Conservation (phyloP, 805 yeast genomes). For the Dipodascopsis uninucleata region DNA sequence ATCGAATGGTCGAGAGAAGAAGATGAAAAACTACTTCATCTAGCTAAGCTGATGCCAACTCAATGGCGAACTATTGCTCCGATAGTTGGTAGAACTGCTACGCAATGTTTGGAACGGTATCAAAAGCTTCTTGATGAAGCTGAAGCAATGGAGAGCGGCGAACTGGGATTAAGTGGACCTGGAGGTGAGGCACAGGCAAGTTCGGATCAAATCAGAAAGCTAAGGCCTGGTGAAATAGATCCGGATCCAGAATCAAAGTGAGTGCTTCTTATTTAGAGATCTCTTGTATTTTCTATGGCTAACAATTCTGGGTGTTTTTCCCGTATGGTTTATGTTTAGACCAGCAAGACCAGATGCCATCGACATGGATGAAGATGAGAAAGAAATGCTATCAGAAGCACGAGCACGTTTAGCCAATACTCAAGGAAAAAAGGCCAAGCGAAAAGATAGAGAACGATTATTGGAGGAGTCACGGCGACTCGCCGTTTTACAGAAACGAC, state of each 20-base stretch:
- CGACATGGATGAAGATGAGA: conserved; percentile 80
- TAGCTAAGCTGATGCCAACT: conserved; percentile 74
- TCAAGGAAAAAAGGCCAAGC: conserved; percentile 88
- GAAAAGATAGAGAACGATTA: conserved; percentile 82
- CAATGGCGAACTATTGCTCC: conserved; percentile 94
- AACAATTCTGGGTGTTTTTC: not conserved
- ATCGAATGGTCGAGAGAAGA: conserved; percentile 70
- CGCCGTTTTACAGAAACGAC: conserved; percentile 70
- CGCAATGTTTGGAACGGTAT: conserved; percentile 80
- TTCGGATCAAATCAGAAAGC: conserved; percentile 33
- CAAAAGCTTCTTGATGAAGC: conserved; percentile 62
- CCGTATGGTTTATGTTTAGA: conserved; percentile 5
- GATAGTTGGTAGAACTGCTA: conserved; percentile 76
- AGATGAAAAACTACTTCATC: conserved; percentile 63
- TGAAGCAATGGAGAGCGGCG: conserved; percentile 37
- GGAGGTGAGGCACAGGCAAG: conserved; percentile 49
- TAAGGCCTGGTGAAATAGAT: conserved; percentile 56
- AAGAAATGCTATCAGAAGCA: conserved; percentile 93
- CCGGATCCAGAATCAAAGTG: conserved; percentile 64
- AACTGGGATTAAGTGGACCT: conserved; percentile 47
- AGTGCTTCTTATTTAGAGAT: no score
- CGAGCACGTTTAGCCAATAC: conserved; percentile 86
- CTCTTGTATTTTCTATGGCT: not conserved
- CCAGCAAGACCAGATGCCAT: conserved; percentile 80
- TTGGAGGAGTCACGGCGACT: conserved; percentile 72